phyloP scores from a whole-genome alignment of 345 rosid species.

The Gossypium sturtianum region DNA sequence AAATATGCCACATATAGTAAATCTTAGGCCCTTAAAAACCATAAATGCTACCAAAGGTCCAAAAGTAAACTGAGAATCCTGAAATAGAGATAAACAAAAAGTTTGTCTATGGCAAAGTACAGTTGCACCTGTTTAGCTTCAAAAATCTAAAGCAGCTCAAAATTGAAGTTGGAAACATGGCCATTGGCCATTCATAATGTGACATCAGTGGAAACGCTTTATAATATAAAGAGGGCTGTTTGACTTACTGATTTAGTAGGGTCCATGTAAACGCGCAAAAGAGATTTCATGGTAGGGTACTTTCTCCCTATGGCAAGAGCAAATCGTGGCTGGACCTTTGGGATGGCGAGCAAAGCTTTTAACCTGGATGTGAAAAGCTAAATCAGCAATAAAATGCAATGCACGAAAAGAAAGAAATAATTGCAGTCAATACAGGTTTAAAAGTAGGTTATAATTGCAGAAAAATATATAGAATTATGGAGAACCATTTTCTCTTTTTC shows the following conservation, averaged over 20 bases:
- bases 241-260: conserved; percentile 65
- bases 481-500: neutral
- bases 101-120: neutral
- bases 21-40: neutral
- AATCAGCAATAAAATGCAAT: neutral
- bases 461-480: neutral
- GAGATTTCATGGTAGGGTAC: conserved; percentile 96
- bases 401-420: neutral
- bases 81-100: neutral
- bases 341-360: conserved; percentile 84
- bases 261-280: conserved; percentile 75
- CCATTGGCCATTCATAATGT: neutral
- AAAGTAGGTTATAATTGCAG: neutral
- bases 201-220: neutral
- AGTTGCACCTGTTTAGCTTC: neutral
- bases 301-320: conserved; percentile 80
- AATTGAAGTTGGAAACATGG: neutral
- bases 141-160: neutral
- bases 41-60: neutral
- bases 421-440: neutral
- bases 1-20: neutral
- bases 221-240: conserved; percentile 1
- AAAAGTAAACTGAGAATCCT: neutral
- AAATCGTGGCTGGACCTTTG: conserved; percentile 93
- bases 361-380: conserved; percentile 44